These are phyloP conservation scores for Ustilago tritici DNA, from an alignment of 1,284 basidiomycete species.

Conservation along the genomic window DNA sequence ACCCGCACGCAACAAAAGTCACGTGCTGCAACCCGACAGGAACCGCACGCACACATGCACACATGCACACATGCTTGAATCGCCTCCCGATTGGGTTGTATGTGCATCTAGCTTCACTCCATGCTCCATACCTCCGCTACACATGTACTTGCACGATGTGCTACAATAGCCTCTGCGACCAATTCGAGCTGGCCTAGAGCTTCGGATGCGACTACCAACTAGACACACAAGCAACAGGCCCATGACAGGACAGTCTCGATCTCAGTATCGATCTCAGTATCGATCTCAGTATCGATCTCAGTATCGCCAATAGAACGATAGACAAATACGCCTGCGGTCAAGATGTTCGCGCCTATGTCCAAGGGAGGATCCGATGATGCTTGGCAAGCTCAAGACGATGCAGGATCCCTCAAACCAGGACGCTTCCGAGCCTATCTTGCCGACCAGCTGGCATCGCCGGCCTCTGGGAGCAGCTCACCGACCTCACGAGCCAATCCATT, in stretches of 20 bases:
- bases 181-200: background rate
- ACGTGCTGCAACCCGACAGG: too few relatives aligned
- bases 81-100: conserved; percentile 1
- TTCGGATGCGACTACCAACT: background rate
- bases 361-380: conserved; percentile 51
- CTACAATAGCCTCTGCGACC: background rate
- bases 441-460: conserved; percentile 32
- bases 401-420: conserved; percentile 53
- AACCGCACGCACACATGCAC: conserved; percentile 6
- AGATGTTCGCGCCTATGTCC: conserved; percentile 54
- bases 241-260: background rate
- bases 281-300: background rate
- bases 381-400: conserved; percentile 51
- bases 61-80: background rate
- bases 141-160: background rate
- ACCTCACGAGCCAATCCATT: conserved; percentile 37
- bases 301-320: background rate
- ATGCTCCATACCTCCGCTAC: background rate
- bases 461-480: conserved; percentile 3
- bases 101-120: background rate
- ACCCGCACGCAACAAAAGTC: too few relatives aligned
- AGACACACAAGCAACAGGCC: background rate
- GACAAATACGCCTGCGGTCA: background rate
- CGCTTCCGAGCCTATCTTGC: conserved; percentile 51
- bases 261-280: background rate